phyloP scores from a whole-genome alignment of 2,329 filamentous ascomycete genomes.

The Hypoxylon rubiginosum region DNA sequence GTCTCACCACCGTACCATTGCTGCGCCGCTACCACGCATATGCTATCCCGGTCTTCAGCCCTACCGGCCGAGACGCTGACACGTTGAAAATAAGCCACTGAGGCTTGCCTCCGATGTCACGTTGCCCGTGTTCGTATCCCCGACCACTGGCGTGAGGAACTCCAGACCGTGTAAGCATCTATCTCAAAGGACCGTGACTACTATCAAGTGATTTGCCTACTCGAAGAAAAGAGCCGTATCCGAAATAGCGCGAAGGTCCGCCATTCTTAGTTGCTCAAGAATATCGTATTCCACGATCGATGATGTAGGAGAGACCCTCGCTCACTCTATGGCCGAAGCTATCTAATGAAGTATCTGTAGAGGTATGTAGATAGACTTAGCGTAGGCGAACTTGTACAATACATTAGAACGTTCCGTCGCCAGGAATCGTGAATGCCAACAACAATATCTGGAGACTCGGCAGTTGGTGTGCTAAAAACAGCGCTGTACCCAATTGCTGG shows the following conservation, averaged over 20 bases:
- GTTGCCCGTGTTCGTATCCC: slow-evolving; percentile 27
- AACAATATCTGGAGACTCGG: neutral
- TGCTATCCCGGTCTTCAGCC: slow-evolving; percentile 22
- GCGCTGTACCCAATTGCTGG: slow-evolving; percentile 19
- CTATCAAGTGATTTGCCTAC: slow-evolving; percentile 7
- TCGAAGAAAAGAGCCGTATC: neutral
- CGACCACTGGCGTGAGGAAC: slow-evolving; percentile 5
- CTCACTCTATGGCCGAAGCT: no score
- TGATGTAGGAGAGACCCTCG: neutral
- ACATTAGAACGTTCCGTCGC: neutral
- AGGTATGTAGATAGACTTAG: neutral
- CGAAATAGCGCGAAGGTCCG: neutral
- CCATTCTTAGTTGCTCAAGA: no score
- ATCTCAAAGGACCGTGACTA: neutral
- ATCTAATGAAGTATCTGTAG: no score
- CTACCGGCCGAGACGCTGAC: slow-evolving; percentile 26
- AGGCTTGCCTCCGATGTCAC: slow-evolving; percentile 26
- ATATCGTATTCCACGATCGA: neutral
- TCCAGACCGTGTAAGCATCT: slow-evolving; percentile 4
- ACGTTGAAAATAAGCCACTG: slow-evolving; percentile 23
- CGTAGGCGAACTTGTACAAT: neutral
- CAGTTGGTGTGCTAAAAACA: slow-evolving; percentile 21
- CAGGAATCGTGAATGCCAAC: neutral
- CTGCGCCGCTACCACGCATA: slow-evolving; percentile 27
- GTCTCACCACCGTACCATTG: slow-evolving; percentile 8